Evolutionary conservation across 305 asterid genomes (phyloP).

Genomic region (Fraxinus sp.): DNA sequence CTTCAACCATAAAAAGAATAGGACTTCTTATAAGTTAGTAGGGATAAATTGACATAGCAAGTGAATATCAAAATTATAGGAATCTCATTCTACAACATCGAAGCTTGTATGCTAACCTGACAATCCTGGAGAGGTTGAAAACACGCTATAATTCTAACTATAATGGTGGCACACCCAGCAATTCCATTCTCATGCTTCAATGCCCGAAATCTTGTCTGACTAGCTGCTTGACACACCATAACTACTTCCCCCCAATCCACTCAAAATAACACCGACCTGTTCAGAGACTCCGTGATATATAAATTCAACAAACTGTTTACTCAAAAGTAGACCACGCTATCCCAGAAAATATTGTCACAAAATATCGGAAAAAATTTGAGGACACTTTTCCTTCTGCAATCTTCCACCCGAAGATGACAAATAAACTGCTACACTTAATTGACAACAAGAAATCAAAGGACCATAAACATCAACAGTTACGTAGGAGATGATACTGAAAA

Average conservation of each 20-base stretch:
- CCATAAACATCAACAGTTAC: neutral
- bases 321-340: slow-evolving; percentile 2
- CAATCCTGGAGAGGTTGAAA: slow-evolving; percentile 98
- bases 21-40: slow-evolving; percentile 5
- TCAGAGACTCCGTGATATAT: slow-evolving; percentile 15
- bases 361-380: neutral
- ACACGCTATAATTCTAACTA: slow-evolving; percentile 93
- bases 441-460: slow-evolving; percentile 5
- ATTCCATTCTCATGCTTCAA: slow-evolving; percentile 88
- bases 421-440: neutral
- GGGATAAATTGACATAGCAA: neutral
- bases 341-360: neutral
- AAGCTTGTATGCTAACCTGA: slow-evolving; percentile 55
- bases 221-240: slow-evolving; percentile 98
- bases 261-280: slow-evolving; percentile 39
- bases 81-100: neutral
- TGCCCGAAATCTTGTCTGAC: slow-evolving; percentile 94
- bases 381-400: neutral
- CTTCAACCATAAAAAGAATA: neutral
- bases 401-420: slow-evolving; percentile 9
- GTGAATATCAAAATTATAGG: neutral
- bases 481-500: neutral
- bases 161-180: slow-evolving; percentile 78
- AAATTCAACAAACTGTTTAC: slow-evolving; percentile 24
- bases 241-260: slow-evolving; percentile 66